Evolutionary conservation across 2,329 filamentous ascomycete species (phyloP).

Genomic region (Ceratocystis smalleyi): DNA sequence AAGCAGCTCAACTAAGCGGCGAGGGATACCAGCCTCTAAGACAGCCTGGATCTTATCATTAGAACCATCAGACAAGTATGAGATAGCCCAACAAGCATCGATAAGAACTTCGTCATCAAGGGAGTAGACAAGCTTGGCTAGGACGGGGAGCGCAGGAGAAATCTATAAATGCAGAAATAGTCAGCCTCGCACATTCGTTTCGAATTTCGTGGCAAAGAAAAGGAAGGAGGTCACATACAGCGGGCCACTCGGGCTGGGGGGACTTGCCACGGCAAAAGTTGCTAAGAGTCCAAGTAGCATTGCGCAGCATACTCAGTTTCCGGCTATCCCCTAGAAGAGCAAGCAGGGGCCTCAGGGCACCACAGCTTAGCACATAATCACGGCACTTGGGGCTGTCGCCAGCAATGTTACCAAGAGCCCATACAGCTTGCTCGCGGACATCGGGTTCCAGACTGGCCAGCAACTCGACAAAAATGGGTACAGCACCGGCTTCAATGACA

Average conservation of each 20-base stretch:
- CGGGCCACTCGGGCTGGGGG: constrained; percentile 93
- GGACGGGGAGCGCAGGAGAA: constrained; percentile 79
- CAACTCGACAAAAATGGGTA: constrained; percentile 96
- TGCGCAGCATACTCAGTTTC: constrained; percentile 97
- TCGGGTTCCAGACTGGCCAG: constrained; percentile 91
- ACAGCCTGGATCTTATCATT: constrained; percentile 99
- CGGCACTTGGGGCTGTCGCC: constrained; percentile 95
- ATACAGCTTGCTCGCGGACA: constrained; percentile 94
- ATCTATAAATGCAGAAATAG: constrained; percentile 44
- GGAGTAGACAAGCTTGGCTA: constrained; percentile 95
- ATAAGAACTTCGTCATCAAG: constrained; percentile 96
- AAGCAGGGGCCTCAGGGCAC: constrained; percentile 79
- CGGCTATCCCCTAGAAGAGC: constrained; percentile 87
- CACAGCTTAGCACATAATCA: constrained; percentile 85
- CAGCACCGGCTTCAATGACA: constrained; percentile 93
- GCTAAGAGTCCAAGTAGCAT: constrained; percentile 97
- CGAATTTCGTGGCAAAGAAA: background rate
- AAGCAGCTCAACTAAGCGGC: constrained; percentile 85
- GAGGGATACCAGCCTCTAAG: constrained; percentile 93
- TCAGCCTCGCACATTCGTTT: constrained; percentile 9
- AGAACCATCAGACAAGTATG: constrained; percentile 90
- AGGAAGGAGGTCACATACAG: constrained; percentile 43
- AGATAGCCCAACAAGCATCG: constrained; percentile 98
- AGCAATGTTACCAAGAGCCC: constrained; percentile 96
- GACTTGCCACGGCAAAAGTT: constrained; percentile 99